Percentiles rank a stretch among this genome's conserved stretches.
Conservation (phyloP, 2,329 filamentous ascomycete genomes). For the Penicillium sp. region DNA sequence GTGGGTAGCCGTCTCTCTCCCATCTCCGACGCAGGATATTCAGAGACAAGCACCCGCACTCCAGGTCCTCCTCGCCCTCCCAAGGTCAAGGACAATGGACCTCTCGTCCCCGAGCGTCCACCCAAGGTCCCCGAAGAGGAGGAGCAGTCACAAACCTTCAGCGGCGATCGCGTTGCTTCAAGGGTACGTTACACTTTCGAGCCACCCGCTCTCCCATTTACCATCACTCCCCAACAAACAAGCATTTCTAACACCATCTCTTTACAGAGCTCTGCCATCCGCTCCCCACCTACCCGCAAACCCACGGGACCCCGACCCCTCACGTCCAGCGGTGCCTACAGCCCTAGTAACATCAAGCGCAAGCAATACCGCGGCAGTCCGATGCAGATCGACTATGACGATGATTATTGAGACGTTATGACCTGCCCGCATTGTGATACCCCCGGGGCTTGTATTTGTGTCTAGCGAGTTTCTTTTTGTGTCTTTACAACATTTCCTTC, state of each 20-base stretch:
- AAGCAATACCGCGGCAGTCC: slow-evolving; percentile 50
- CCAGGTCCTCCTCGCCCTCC: slow-evolving; percentile 57
- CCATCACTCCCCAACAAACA: not conserved
- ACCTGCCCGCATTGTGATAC: slow-evolving; percentile 31
- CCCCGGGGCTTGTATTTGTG: slow-evolving; percentile 28
- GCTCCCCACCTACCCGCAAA: slow-evolving; percentile 49
- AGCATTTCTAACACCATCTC: not conserved
- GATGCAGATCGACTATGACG: slow-evolving; percentile 49
- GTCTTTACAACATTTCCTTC: slow-evolving; percentile 5
- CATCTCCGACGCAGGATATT: slow-evolving; percentile 55
- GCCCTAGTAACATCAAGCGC: slow-evolving; percentile 44
- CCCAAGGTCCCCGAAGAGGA: slow-evolving; percentile 47
- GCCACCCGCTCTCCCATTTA: not conserved
- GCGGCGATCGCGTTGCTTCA: slow-evolving; percentile 48
- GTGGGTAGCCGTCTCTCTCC: slow-evolving; percentile 52
- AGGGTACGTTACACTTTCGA: slow-evolving; percentile 38
- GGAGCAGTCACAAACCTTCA: slow-evolving; percentile 22
- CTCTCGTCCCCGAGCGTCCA: slow-evolving; percentile 61
- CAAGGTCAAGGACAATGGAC: slow-evolving; percentile 63
- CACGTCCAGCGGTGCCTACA: slow-evolving; percentile 45
- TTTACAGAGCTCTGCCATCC: slow-evolving; percentile 40
- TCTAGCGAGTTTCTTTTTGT: slow-evolving; percentile 23
- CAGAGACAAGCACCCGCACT: slow-evolving; percentile 47
- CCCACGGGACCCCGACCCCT: slow-evolving; percentile 57
- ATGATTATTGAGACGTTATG: slow-evolving; percentile 37